Percentiles rank a stretch among this genome's conserved stretches.
Conservation (phyloP, 2,329 filamentous ascomycete genomes). For the Stylonectria norvegica region DNA sequence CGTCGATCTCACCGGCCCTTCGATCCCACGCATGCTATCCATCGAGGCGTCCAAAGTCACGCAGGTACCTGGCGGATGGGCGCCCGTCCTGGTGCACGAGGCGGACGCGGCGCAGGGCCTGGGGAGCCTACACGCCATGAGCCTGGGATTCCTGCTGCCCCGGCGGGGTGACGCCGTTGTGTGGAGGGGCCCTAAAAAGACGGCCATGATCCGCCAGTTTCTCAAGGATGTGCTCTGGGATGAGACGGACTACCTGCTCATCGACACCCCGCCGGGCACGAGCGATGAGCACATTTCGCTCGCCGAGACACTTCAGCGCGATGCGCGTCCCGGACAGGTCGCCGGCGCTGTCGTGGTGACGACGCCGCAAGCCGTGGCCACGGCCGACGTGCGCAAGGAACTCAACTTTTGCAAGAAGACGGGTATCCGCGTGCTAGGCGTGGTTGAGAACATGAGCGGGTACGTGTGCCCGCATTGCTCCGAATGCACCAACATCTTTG, state of each 20-base stretch:
- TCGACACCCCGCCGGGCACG: conserved; percentile 94
- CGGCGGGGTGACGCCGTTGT: conserved; percentile 87
- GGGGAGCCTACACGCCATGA: conserved; percentile 79
- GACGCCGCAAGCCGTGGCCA: conserved; percentile 90
- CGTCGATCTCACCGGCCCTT: conserved; percentile 92
- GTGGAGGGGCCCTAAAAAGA: conserved; percentile 98
- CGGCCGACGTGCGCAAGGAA: conserved; percentile 91
- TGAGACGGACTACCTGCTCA: conserved; percentile 83
- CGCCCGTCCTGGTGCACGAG: conserved; percentile 80
- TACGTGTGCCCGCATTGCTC: conserved; percentile 78
- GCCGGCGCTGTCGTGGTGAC: conserved; percentile 91
- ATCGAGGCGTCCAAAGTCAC: conserved; percentile 87
- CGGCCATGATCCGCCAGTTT: conserved; percentile 97
- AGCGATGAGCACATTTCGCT: conserved; percentile 96
- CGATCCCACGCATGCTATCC: conserved; percentile 90
- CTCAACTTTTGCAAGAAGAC: conserved; percentile 91
- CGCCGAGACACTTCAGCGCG: conserved; percentile 74
- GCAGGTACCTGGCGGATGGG: conserved; percentile 87
- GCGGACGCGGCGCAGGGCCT: conserved; percentile 48
- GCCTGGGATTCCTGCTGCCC: conserved; percentile 83
- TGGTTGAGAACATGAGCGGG: conserved; percentile 95
- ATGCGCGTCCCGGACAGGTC: conserved; percentile 63
- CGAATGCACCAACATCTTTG: conserved; percentile 92
- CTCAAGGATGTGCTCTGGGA: conserved; percentile 87
- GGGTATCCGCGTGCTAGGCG: conserved; percentile 73